A percentile compares a stretch with the other conserved stretches of the same genome.
Evolutionary conservation across 768 basidiomycete genomes (phyloP).

Genomic region (Stropharia rugosoannulata): DNA sequence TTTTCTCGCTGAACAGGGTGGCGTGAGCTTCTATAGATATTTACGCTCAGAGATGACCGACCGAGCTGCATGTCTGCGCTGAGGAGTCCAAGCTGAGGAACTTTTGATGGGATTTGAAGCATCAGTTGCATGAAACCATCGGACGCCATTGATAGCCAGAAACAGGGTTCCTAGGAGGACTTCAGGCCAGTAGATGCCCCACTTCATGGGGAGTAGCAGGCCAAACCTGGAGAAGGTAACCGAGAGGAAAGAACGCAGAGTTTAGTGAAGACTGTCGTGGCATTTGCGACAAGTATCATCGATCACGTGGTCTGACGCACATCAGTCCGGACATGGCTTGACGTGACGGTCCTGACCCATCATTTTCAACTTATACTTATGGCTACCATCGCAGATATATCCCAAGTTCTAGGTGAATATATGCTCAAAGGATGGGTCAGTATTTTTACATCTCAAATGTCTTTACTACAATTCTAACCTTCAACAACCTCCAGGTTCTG

Average conservation of each 20-base stretch:
- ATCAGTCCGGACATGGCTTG: neutral
- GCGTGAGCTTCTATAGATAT: neutral
- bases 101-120: conserved; percentile 30
- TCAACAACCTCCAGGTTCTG: conserved; percentile 41
- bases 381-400: conserved; percentile 54
- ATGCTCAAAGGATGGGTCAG: conserved; percentile 80
- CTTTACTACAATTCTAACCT: neutral
- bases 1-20: conserved; percentile 51
- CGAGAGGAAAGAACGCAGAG: neutral
- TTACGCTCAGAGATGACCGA: conserved; percentile 25
- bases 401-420: conserved; percentile 63
- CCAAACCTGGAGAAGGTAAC: conserved; percentile 11
- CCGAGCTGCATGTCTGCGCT: conserved; percentile 59
- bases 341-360: neutral
- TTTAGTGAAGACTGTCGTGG: conserved; percentile 26
- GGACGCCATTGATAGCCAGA: conserved; percentile 33
- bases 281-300: conserved; percentile 10
- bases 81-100: conserved; percentile 49
- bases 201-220: conserved; percentile 40
- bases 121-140: conserved; percentile 28
- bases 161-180: conserved; percentile 40
- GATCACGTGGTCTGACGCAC: conserved; percentile 19
- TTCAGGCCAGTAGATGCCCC: conserved; percentile 53
- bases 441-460: neutral
- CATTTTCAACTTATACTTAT: conserved; percentile 26